Base-by-base conservation (phyloP, 306 rosid genomes). In the Cercis canadensis region DNA sequence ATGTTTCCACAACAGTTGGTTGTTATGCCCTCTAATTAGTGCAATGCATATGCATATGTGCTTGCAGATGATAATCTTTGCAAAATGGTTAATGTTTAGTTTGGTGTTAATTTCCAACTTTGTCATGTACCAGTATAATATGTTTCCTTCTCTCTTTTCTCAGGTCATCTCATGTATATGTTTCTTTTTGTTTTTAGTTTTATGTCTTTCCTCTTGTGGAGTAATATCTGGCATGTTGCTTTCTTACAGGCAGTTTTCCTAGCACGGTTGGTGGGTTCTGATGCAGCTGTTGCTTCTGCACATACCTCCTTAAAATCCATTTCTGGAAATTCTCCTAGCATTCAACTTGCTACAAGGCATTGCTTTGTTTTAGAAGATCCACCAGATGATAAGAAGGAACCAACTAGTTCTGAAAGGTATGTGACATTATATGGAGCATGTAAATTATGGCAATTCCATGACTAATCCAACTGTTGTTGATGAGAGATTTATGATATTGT, bases 271-370 rank as follows among this genome's bases (percentile, higher is more conserved):
- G 89, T 85, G 69, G 92, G 96, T 81, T 72, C 98, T 55, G 96
- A 92, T 75, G 45, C 83, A 75, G 95, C 87, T 13, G 75, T 85
- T 84, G 95, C 92, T 63, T 89, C 98, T 46, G 84, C 98, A 17
- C 98, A 81, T 78, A 78, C 75, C 73, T 87, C 92, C 57, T 72
- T 89, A 47, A 92, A 89, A 77, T 80, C 90, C 69, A 34, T 87
- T 45, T 81, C 88, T 62, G 87, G 84, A 45, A 85, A 77, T 71
- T 79, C 89, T 78, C 85, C 96, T 61, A 81, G 86, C 70, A n/a
- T n/a, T n/a, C n/a, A n/a, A n/a, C n/a, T n/a, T n/a, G n/a, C n/a
- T n/a, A n/a, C n/a, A n/a, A n/a, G n/a, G n/a, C n/a, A n/a, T n/a
- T n/a, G n/a, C n/a, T n/a, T n/a, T n/a, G n/a, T n/a, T n/a, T n/a